Percentiles rank a stretch among this genome's conserved stretches.
Evolutionary conservation across 805 yeast species (phyloP).

Genomic region (Metschnikowia hibisci): DNA sequence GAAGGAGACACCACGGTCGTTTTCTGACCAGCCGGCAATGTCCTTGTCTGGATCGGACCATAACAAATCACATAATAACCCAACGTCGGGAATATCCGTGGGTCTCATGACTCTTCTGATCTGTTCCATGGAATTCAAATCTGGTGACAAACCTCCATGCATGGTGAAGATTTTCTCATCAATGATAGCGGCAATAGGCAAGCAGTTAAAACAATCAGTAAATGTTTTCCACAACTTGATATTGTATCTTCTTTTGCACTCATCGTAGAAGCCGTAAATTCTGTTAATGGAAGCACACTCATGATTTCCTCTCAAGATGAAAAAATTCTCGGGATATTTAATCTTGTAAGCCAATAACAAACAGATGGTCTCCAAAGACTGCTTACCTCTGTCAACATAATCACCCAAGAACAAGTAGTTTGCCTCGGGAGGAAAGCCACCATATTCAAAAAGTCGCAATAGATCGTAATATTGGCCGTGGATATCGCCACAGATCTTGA

Average conservation of each 20-base stretch:
- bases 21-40: constrained; percentile 98
- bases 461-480: constrained; percentile 98
- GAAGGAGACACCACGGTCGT: constrained; percentile 97
- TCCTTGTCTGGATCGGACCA: constrained; percentile 99
- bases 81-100: constrained; percentile 97
- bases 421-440: constrained; percentile 99
- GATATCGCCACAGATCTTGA: constrained; percentile 92
- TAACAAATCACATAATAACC: constrained; percentile 88
- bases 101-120: constrained; percentile 99
- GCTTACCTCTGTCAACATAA: constrained; percentile 98
- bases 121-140: constrained; percentile 96
- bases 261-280: constrained; percentile 97
- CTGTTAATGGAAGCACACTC: constrained; percentile 98
- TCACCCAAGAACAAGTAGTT: constrained; percentile 94
- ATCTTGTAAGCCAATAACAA: constrained; percentile 91
- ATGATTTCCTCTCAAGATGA: constrained; percentile 95
- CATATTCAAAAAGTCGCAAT: constrained; percentile 92
- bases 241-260: constrained; percentile 96
- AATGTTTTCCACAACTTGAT: constrained; percentile 98
- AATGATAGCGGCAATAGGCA: constrained; percentile 97
- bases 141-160: constrained; percentile 99
- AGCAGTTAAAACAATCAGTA: constrained; percentile 96
- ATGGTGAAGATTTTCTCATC: constrained; percentile 97
- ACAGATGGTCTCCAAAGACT: constrained; percentile 94
- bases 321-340: constrained; percentile 96